phyloP scores from a whole-genome alignment of 345 rosid genomes.

The Gossypioides kirkii region DNA sequence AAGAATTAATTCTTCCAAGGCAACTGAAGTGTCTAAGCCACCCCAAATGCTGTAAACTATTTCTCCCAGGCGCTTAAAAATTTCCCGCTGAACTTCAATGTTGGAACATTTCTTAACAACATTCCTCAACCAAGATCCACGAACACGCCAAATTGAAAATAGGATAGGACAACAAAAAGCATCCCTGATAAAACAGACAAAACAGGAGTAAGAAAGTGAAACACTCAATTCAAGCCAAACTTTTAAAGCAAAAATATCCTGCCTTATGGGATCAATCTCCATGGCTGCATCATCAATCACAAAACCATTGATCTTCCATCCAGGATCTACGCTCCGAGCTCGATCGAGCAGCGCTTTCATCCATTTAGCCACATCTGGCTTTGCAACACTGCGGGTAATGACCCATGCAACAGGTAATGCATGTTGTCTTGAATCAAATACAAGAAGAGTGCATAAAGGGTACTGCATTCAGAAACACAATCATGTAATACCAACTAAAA shows the following conservation, averaged over 20 bases:
- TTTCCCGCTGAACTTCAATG: conserved; percentile 67
- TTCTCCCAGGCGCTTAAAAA: conserved; percentile 76
- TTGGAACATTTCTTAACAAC: conserved; percentile 68
- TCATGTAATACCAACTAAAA: conserved; percentile 7
- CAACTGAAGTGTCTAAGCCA: conserved; percentile 45
- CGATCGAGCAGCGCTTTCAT: conserved; percentile 72
- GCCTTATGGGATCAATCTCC: conserved; percentile 89
- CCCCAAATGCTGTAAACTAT: conserved; percentile 69
- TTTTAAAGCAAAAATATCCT: conserved; percentile 17
- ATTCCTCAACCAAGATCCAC: conserved; percentile 92
- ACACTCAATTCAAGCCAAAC: conserved; percentile 10
- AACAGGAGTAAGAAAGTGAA: conserved; percentile 12
- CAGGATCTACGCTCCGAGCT: conserved; percentile 55
- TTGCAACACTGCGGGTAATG: conserved; percentile 77
- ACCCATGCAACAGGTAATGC: conserved; percentile 94
- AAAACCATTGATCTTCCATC: conserved; percentile 76
- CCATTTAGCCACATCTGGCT: conserved; percentile 81
- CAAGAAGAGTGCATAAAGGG: conserved; percentile 84
- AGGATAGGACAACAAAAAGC: conserved; percentile 71
- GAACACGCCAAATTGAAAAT: conserved; percentile 86
- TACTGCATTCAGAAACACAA: conserved; percentile 47
- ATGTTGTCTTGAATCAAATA: conserved; percentile 90
- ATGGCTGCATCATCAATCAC: conserved; percentile 85
- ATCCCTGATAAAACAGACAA: conserved; percentile 53
- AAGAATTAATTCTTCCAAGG: conserved; percentile 53